Evolutionary conservation across 176 grass and related monocot species (phyloP), one percentile per base, ranked within the genome.

Genomic region (Lolium multiflorum): DNA sequence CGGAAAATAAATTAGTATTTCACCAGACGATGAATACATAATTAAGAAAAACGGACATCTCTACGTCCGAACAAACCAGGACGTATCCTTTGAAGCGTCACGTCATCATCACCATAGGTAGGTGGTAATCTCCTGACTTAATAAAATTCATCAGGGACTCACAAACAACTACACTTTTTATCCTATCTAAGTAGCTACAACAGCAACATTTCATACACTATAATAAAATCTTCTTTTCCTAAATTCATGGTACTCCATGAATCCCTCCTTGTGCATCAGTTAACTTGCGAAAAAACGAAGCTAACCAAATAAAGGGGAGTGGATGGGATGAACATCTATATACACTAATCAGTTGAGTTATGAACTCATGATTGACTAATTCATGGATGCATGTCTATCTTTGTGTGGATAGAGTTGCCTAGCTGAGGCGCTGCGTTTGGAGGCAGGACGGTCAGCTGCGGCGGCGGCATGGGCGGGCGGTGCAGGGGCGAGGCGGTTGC

Each of bases 201-300:
- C 78, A 70, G 5, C 50, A 77, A 9, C 50, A 85, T 10, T 57
- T 65, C 8, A 9, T 49, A 67, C 49, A 37, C 77, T 20, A 47
- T 56, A 83, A 20, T 35, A 28, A 57, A 43, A 49, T 56, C 16
- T 7, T 35, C 31, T 25, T 75, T 14, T 26, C 75, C 57, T 71
- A 79, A 18, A 83, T 84, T 9, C 38, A 57, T 14, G 26, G 82
- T 69, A 43, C 24, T 71, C 88, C 61, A 77, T 62, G 77, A 41
- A 77, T 90, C 80, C 80, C 75, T 87, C 89, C 84, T 87, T 71
- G 71, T 39, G 41, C 72, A 72, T 68, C 37, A 61, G 73, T 84
- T 69, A 87, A 82, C 85, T 80, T 31, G 67, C 31, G 75, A 87
- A 84, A 87, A 91, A 87, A 83, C 39, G 77, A 87, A 91, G 85